Evolutionary conservation across 2,329 filamentous ascomycete species (phyloP), one percentile per base, ranked within the genome.

Genomic region (Plenodomus biglobosus): DNA sequence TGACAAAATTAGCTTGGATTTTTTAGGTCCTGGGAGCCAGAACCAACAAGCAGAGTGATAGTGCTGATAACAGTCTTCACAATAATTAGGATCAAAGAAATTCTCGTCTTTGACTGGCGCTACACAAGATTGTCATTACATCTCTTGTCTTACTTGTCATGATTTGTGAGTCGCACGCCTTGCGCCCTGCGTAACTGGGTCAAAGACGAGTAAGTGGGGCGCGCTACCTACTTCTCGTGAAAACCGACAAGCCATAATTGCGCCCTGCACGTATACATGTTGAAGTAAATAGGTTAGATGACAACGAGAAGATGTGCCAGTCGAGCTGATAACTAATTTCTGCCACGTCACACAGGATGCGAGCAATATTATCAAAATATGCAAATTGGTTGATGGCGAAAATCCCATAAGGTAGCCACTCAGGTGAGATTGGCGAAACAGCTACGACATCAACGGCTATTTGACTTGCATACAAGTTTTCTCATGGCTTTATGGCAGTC

Each of bases 401-500:
- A n/a, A n/a, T n/a, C n/a, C n/a, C n/a, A n/a, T n/a, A n/a, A n/a
- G n/a, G n/a, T n/a, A n/a, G n/a, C n/a, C n/a, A n/a, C n/a, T n/a
- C n/a, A n/a, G n/a, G n/a, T n/a, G n/a, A n/a, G n/a, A n/a, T n/a
- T n/a, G n/a, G n/a, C n/a, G 32, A 21, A 6, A 37, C 3, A n/a
- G 24, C 11, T 19, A 37, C 22, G 16, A 15, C 16, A 8, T 22
- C 30, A 22, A 7, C n/a, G 6, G 4, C 13, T 15, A 10, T 38
- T 18, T 34, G n/a, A 11, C 5, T n/a, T 24, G 22, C 5, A 6
- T 24, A 6, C 27, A 27, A 8, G 40, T 7, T 5, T 20, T 40
- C n/a, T n/a, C 50, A 68, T 11, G 64, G 61, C 51, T 64, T 68
- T 10, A 64, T 48, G 20, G 62, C 22, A 1, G 46, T 41, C 36